Evolutionary conservation across 805 yeast species (phyloP).

Genomic region (Hanseniaspora vineae): DNA sequence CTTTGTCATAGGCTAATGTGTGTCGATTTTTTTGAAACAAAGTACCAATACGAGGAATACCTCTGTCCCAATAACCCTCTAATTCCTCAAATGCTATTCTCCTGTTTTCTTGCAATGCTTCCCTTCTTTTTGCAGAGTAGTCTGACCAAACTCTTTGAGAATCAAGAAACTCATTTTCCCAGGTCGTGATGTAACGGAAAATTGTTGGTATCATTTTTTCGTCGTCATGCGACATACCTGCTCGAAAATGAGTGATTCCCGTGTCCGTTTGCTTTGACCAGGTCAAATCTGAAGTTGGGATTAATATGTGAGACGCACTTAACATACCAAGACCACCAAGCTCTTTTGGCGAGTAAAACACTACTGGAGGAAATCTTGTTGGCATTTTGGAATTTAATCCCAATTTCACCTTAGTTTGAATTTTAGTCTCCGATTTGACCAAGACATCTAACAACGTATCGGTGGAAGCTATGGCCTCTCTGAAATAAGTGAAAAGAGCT

Average conservation of each 20-base stretch:
- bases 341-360: slow-evolving; percentile 94
- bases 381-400: slow-evolving; percentile 98
- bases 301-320: slow-evolving; percentile 89
- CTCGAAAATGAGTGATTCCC: slow-evolving; percentile 85
- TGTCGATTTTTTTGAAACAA: slow-evolving; percentile 91
- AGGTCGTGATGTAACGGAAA: slow-evolving; percentile 81
- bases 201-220: slow-evolving; percentile 81
- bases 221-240: slow-evolving; percentile 81
- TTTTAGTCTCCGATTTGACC: slow-evolving; percentile 84
- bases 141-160: slow-evolving; percentile 98
- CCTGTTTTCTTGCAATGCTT: slow-evolving; percentile 74
- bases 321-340: slow-evolving; percentile 96
- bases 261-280: slow-evolving; percentile 93
- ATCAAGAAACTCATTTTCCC: slow-evolving; percentile 94
- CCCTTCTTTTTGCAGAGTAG: slow-evolving; percentile 78
- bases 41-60: slow-evolving; percentile 91
- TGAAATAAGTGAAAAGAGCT: slow-evolving; percentile 73
- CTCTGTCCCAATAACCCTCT: slow-evolving; percentile 93
- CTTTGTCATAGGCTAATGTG: slow-evolving; percentile 88
- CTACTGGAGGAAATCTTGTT: slow-evolving; percentile 96
- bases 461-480: slow-evolving; percentile 88
- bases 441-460: slow-evolving; percentile 63
- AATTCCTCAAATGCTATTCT: slow-evolving; percentile 84
- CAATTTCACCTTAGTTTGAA: slow-evolving; percentile 87
- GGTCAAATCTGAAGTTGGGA: slow-evolving; percentile 82